These are phyloP conservation scores for Colletotrichum tanaceti DNA, from an alignment of 2,329 filamentous ascomycete genomes.

Conservation along the genomic window DNA sequence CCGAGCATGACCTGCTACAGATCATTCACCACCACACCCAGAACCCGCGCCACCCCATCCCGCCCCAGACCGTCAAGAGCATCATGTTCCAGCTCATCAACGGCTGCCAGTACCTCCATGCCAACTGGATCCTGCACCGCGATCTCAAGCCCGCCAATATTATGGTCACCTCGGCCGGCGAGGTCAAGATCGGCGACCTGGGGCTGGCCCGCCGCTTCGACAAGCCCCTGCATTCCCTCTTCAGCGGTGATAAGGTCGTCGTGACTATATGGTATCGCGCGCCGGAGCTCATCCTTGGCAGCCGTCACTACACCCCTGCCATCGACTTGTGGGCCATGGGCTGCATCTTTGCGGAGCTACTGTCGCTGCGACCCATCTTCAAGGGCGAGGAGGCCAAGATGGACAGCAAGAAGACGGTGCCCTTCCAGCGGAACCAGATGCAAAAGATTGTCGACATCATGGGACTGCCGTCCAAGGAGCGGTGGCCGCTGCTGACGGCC, in stretches of 20 bases:
- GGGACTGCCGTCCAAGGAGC: conserved; percentile 87
- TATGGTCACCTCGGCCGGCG: conserved; percentile 91
- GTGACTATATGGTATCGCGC: conserved; percentile 99
- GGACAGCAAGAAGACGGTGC: conserved; percentile 97
- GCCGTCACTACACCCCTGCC: conserved; percentile 95
- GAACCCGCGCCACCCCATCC: conserved; percentile 87
- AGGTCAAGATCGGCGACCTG: conserved; percentile 94
- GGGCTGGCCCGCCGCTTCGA: conserved; percentile 93
- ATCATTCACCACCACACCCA: conserved; percentile 99
- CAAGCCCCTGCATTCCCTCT: conserved; percentile 91
- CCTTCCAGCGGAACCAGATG: conserved; percentile 98
- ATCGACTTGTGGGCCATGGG: conserved; percentile 98
- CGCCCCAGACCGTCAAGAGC: conserved; percentile 87
- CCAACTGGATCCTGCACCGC: conserved; percentile 96
- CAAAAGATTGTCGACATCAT: conserved; percentile 98
- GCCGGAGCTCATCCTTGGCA: conserved; percentile 90
- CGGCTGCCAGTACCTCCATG: conserved; percentile 92
- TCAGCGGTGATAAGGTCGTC: conserved; percentile 95
- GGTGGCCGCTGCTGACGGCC: conserved; percentile 84
- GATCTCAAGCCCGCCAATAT: conserved; percentile 99
- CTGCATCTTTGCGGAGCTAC: conserved; percentile 95
- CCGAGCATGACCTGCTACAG: conserved; percentile 95
- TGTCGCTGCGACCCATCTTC: conserved; percentile 93
- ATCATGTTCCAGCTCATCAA: conserved; percentile 97
- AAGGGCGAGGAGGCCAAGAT: conserved; percentile 99